Conservation (phyloP, 78 protist species). For the Guillardia theta region DNA sequence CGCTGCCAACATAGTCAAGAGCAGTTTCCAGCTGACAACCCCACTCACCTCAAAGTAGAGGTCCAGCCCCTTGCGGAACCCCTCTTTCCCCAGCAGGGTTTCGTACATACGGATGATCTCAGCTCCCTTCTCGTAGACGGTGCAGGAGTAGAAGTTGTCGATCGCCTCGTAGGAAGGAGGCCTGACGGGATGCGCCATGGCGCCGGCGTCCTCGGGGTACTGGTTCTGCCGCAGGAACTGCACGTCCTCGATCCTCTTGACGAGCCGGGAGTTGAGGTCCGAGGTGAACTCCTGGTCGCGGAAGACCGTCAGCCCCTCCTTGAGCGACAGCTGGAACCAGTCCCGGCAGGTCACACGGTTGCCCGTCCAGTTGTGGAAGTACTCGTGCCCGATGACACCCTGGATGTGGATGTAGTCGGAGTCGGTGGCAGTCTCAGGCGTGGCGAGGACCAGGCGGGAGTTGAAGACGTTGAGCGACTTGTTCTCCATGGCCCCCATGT, state of each 20-base stretch:
- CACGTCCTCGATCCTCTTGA: constrained; percentile 34
- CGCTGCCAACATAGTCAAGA: no score
- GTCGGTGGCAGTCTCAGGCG: constrained; percentile 7
- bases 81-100: background rate
- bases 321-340: constrained; percentile 50
- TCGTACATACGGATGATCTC: background rate
- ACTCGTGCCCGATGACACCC: constrained; percentile 30
- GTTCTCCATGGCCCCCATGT: constrained; percentile 42
- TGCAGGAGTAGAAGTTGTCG: background rate
- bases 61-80: constrained; percentile 42
- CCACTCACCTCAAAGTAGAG: constrained; percentile 40
- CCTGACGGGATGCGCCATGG: constrained; percentile 38
- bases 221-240: background rate
- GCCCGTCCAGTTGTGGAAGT: constrained; percentile 46
- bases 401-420: background rate
- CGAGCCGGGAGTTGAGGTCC: background rate
- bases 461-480: constrained; percentile 29
- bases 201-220: constrained; percentile 36
- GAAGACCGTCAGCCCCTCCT: constrained; percentile 33
- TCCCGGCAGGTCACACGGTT: constrained; percentile 41
- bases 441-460: background rate
- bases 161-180: constrained; percentile 6
- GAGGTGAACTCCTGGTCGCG: constrained; percentile 24
- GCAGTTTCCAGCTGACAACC: no score
- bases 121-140: background rate